Conservation (phyloP, 2,329 filamentous ascomycete genomes). For the Phaeosphaeria sp. region DNA sequence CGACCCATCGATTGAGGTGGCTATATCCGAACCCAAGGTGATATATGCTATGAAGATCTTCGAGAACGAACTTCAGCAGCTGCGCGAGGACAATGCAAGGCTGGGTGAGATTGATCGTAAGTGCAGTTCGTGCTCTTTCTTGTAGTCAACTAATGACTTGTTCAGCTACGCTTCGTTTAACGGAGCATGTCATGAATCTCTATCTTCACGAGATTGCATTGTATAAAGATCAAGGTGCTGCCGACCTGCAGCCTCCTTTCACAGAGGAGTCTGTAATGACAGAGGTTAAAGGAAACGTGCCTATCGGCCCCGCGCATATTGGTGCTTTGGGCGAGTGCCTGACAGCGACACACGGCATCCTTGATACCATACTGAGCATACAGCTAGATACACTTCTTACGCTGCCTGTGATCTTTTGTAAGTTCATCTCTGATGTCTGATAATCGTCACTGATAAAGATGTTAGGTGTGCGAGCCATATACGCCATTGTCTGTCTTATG, state of each 20-base stretch:
- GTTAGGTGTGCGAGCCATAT: slow-evolving; percentile 60
- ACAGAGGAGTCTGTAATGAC: slow-evolving; percentile 49
- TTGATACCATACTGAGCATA: slow-evolving; percentile 58
- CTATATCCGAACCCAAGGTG: slow-evolving; percentile 62
- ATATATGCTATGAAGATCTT: slow-evolving; percentile 62
- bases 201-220: slow-evolving; percentile 60
- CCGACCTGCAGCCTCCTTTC: slow-evolving; percentile 55
- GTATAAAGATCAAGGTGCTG: slow-evolving; percentile 50
- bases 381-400: slow-evolving; percentile 52
- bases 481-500: slow-evolving; percentile 64
- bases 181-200: slow-evolving; percentile 56
- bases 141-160: slow-evolving; percentile 7
- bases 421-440: slow-evolving; percentile 26
- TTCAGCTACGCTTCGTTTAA: slow-evolving; percentile 50
- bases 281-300: slow-evolving; percentile 46
- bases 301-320: slow-evolving; percentile 55
- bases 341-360: slow-evolving; percentile 53
- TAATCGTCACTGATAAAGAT: slow-evolving; percentile 3
- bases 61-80: slow-evolving; percentile 56
- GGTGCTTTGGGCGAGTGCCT: slow-evolving; percentile 56
- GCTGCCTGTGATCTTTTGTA: slow-evolving; percentile 55
- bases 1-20: slow-evolving; percentile 57
- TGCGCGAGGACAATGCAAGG: slow-evolving; percentile 46
- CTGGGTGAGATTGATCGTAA: slow-evolving; percentile 46
- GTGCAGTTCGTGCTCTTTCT: slow-evolving; percentile 5